These are phyloP conservation scores for Sinapis alba DNA, from an alignment of 441 rosid species.

Conservation along the genomic window DNA sequence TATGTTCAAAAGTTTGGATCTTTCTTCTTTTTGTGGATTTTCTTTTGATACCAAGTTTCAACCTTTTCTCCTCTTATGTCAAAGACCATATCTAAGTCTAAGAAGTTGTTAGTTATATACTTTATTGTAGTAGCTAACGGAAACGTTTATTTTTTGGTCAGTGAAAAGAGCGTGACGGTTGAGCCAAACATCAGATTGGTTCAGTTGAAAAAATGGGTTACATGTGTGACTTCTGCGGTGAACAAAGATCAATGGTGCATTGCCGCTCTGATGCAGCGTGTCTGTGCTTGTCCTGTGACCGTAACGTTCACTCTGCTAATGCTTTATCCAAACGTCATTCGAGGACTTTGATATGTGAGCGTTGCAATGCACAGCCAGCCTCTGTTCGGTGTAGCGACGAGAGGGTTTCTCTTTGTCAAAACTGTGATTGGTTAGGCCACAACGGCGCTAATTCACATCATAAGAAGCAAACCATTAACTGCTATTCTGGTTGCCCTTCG, in stretches of 20 bases:
- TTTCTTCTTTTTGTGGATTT: constrained; percentile 3
- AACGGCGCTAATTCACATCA: constrained; percentile 50
- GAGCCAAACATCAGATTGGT: constrained; percentile 31
- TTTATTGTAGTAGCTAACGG: constrained; percentile 1
- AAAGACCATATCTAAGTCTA: background rate
- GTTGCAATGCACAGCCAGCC: constrained; percentile 82
- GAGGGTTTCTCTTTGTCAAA: constrained; percentile 80
- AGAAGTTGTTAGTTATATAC: background rate
- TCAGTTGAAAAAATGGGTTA: constrained; percentile 58
- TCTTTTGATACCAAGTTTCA: constrained; percentile 16
- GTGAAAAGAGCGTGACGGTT: constrained; percentile 21
- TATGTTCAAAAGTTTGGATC: background rate
- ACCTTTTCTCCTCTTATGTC: background rate
- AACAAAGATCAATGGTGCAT: constrained; percentile 81
- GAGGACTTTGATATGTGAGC: constrained; percentile 79
- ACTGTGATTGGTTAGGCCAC: constrained; percentile 88
- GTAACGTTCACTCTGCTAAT: constrained; percentile 89
- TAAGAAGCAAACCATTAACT: constrained; percentile 72
- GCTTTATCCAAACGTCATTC: constrained; percentile 87
- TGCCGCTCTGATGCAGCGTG: constrained; percentile 92
- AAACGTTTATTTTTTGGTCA: constrained; percentile 9
- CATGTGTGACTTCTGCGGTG: constrained; percentile 89
- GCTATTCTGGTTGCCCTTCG: constrained; percentile 96
- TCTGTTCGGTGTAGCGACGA: constrained; percentile 69
- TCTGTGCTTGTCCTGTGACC: constrained; percentile 88